A percentile compares a stretch with the other conserved stretches of the same genome.
phyloP scores from a whole-genome alignment of 2,329 filamentous ascomycete genomes.

The Phaeophleospora eucalypticola region DNA sequence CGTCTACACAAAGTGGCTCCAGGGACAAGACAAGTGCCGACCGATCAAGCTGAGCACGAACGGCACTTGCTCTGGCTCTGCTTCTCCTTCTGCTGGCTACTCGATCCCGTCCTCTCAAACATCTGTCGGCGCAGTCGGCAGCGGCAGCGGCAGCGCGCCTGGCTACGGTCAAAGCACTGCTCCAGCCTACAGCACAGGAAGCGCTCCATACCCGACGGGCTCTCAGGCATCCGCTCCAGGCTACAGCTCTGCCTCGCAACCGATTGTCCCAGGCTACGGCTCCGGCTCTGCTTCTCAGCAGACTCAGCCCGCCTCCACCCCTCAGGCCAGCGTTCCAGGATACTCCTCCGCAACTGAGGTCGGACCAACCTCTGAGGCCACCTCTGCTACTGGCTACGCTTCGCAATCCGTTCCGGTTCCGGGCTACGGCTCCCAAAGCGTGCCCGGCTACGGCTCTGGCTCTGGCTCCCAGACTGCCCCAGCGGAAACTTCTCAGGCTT shows the following conservation, averaged over 20 bases:
- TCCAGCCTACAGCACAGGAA: constrained; percentile 1
- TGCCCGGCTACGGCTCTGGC: constrained; percentile 3
- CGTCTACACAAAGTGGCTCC: constrained; percentile 14
- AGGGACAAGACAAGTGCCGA: constrained; percentile 15
- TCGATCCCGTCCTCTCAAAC: not conserved
- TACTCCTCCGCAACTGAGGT: constrained; percentile 1
- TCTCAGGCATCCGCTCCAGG: not conserved
- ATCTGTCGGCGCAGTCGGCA: not conserved
- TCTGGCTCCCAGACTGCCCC: not conserved
- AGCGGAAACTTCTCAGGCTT: not conserved
- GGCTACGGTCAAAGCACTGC: constrained; percentile 3
- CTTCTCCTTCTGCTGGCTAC: not conserved
- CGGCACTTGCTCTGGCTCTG: constrained; percentile 7
- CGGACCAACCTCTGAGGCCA: not conserved
- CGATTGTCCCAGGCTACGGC: constrained; percentile 7
- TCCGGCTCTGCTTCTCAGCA: not conserved
- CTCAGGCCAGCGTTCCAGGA: not conserved
- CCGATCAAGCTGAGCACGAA: constrained; percentile 16
- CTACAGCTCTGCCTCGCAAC: constrained; percentile 3
- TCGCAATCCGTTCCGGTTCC: not conserved
- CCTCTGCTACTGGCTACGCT: constrained; percentile 2
- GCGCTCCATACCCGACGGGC: not conserved
- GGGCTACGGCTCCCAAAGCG: not conserved
- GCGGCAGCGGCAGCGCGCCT: not conserved
- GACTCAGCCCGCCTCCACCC: not conserved